Evolutionary conservation across 495 filamentous ascomycete species (phyloP).

Genomic region (Lichenothelia convexa): DNA sequence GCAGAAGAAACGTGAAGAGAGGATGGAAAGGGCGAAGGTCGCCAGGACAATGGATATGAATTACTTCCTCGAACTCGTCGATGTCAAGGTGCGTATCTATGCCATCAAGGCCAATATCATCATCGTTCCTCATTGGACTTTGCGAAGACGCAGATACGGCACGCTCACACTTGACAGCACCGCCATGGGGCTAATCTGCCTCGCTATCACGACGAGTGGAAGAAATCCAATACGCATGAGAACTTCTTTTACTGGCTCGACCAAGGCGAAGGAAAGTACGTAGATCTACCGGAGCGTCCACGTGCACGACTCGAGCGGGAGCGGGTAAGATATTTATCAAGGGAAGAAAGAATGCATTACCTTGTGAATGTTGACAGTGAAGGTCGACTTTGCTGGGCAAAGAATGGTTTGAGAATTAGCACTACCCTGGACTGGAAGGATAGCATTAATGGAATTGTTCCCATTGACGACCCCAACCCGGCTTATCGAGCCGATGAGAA

Average conservation of each 20-base stretch:
- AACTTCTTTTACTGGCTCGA: conserved; percentile 98
- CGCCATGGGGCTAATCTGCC: conserved; percentile 71
- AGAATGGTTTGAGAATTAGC: conserved; percentile 57
- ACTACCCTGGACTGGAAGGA: conserved; percentile 63
- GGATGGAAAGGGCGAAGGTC: conserved; percentile 30
- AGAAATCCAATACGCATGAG: conserved; percentile 51
- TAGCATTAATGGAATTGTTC: conserved; percentile 60
- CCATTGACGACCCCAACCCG: conserved; percentile 39
- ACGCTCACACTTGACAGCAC: too few relatives aligned
- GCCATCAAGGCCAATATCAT: too few relatives aligned
- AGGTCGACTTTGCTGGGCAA: conserved; percentile 21
- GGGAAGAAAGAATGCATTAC: conserved; percentile 23
- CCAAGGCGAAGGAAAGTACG: conserved; percentile 32
- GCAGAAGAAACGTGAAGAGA: conserved; percentile 20
- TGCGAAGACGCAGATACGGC: too few relatives aligned
- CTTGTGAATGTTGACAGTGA: conserved; percentile 21
- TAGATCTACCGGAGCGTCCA: conserved; percentile 22
- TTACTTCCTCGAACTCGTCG: conserved; percentile 91
- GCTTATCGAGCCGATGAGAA: conserved; percentile 25
- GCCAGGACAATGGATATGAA: conserved; percentile 71
- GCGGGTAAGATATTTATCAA: conserved; percentile 23
- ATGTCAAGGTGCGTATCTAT: too few relatives aligned
- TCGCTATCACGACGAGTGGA: conserved; percentile 76
- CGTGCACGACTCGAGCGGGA: conserved; percentile 19
- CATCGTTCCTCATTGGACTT: too few relatives aligned